These are phyloP conservation scores for Cercospora brassicicola DNA, from an alignment of 2,329 filamentous ascomycete species.

Conservation along the genomic window DNA sequence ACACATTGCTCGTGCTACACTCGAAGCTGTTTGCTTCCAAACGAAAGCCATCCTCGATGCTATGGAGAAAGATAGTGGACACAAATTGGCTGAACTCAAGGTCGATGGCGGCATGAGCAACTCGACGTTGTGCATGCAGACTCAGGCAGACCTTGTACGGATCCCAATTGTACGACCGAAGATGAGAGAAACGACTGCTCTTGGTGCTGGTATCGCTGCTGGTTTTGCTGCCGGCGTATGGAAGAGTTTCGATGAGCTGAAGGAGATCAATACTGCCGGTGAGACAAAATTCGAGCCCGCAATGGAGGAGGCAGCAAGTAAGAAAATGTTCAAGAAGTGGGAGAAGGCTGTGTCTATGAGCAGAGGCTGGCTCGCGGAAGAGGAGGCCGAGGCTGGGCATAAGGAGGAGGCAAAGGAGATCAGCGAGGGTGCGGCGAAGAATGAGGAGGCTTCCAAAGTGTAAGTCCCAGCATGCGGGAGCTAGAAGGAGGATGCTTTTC, in stretches of 20 bases:
- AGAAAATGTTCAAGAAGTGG: constrained; percentile 69
- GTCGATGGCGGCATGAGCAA: constrained; percentile 90
- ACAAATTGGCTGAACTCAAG: constrained; percentile 71
- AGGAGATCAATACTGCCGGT: constrained; percentile 69
- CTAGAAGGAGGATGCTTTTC: not conserved
- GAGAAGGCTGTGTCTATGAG: constrained; percentile 77
- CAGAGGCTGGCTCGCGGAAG: constrained; percentile 60
- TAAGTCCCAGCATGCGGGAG: not conserved
- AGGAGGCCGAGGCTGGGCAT: constrained; percentile 21
- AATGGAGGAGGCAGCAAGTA: constrained; percentile 55
- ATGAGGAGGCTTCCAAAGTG: constrained; percentile 23
- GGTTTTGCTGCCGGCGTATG: constrained; percentile 81
- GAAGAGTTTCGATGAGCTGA: constrained; percentile 71
- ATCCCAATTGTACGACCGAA: constrained; percentile 80
- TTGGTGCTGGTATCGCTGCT: constrained; percentile 85
- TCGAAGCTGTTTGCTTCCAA: constrained; percentile 90
- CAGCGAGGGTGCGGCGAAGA: constrained; percentile 17
- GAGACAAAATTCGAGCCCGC: constrained; percentile 69
- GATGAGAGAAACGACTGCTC: constrained; percentile 87
- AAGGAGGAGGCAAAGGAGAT: constrained; percentile 15
- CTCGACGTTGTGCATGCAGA: constrained; percentile 86
- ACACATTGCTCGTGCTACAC: constrained; percentile 83
- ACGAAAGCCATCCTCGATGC: constrained; percentile 88
- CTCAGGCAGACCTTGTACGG: constrained; percentile 80
- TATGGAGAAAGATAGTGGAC: constrained; percentile 82